phyloP scores from a whole-genome alignment of 208 protist species.

The Acanthamoeba castellanii region DNA sequence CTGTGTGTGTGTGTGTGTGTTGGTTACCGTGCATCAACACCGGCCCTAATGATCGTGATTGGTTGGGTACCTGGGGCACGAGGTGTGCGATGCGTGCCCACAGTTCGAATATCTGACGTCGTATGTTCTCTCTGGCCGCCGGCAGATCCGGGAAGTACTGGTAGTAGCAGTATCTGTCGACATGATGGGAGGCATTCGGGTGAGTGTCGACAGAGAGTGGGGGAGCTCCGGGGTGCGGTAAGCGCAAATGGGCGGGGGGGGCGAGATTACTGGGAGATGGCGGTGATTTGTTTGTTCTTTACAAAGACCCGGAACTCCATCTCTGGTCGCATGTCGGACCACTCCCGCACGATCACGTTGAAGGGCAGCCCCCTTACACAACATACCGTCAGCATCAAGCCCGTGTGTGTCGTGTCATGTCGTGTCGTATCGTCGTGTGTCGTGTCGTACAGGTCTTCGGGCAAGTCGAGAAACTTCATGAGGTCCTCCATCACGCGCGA shows the following conservation, averaged over 20 bases:
- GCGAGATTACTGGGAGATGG: slow-evolving; percentile 30
- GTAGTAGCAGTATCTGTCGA: slow-evolving; percentile 4
- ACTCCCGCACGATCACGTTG: slow-evolving; percentile 4
- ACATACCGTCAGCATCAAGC: background rate
- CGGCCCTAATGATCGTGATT: too few species aligned
- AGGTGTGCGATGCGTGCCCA: background rate
- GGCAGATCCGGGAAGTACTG: background rate
- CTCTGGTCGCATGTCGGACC: background rate
- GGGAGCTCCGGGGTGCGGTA: too few species aligned
- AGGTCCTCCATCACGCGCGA: background rate
- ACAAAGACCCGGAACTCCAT: slow-evolving; percentile 24
- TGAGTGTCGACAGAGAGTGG: background rate
- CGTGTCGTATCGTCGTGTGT: background rate
- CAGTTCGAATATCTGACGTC: background rate
- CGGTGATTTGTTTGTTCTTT: slow-evolving; percentile 15
- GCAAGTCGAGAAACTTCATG: slow-evolving; percentile 22
- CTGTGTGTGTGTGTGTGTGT: background rate
- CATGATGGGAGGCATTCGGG: background rate
- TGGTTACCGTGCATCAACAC: too few species aligned
- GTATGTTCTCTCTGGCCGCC: background rate
- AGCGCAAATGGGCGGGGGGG: too few species aligned
- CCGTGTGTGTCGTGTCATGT: background rate
- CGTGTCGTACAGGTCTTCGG: background rate
- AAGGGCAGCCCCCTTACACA: background rate
- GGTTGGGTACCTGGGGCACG: background rate